A percentile compares a stretch with the other conserved stretches of the same genome.
phyloP scores from a whole-genome alignment of 257 asterid genomes.

The Solanum raphanifolium region DNA sequence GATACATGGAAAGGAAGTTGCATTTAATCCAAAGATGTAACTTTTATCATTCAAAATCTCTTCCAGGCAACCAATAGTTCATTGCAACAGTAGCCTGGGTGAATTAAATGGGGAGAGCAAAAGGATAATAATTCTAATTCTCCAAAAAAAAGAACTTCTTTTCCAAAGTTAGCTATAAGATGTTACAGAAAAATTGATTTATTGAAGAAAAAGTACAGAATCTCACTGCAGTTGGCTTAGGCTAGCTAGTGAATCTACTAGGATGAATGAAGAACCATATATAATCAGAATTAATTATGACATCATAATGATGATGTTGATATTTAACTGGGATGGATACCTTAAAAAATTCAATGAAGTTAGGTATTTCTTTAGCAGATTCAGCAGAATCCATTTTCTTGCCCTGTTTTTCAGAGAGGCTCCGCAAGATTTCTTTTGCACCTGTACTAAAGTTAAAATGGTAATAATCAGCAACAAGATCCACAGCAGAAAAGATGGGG shows the following conservation, averaged over 20 bases:
- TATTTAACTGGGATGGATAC: conserved; percentile 2
- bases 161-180: background rate
- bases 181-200: background rate
- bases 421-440: conserved; percentile 83
- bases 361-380: conserved; percentile 73
- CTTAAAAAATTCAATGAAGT: conserved; percentile 46
- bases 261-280: background rate
- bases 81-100: background rate
- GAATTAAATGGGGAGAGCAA: background rate
- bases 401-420: conserved; percentile 95
- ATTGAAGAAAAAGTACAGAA: background rate
- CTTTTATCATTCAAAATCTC: background rate
- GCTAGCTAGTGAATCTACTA: background rate
- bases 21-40: background rate
- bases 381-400: conserved; percentile 82
- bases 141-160: background rate
- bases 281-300: background rate
- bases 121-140: background rate
- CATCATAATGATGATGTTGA: background rate
- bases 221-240: background rate
- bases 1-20: background rate
- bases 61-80: background rate
- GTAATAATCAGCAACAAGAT: background rate
- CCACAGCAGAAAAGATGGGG: background rate
- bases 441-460: conserved; percentile 47